Evolutionary conservation across 2,329 filamentous ascomycete species (phyloP), one percentile per base, ranked within the genome.

Genomic region (Aspergillus sergii): DNA sequence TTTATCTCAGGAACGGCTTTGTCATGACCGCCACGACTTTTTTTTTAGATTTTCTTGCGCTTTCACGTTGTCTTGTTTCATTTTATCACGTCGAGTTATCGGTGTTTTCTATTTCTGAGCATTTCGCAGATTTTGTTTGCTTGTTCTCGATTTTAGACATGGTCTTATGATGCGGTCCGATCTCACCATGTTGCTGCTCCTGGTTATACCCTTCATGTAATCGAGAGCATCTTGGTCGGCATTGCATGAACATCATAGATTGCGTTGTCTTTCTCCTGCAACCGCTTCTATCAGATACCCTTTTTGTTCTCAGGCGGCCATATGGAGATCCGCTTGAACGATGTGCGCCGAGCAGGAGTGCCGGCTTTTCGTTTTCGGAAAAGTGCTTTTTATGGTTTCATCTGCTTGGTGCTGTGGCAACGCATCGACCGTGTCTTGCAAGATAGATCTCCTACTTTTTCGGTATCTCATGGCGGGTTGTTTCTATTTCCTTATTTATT

Each of bases 221-320:
- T 67, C 67, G 68, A 65, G 69, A 70, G 73, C 72, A 72, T 74
- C 68, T 69, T 72, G 71, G 71, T 75, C 72, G 71, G 74, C 73
- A 75, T 77, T 79, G 78, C 78, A 79, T 80, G 77, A 77, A 78
- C 76, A 81, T 80, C 77, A 83, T 83, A 83, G 81, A 83, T 78
- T 81, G 81, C 81, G 81, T 82, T 83, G 78, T 76, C 74, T 78
- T 76, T 75, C 71, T 73, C 72, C 73, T 76, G 69, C 73, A 73
- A 78, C 77, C 76, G 77, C 75, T 80, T 79, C 74, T 72, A 73
- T 76, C 79, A 80, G 79, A 82, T 82, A 82, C 80, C 79, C 79
- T 73, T 73, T 71, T 73, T 75, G 72, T 73, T 80, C 75, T 81
- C 77, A 76, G 77, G 73, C 75, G 74, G 78, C 68, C 72, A 67